Conservation (phyloP, 225 moss, liverwort and hornwort species). For the Asterella californica region DNA sequence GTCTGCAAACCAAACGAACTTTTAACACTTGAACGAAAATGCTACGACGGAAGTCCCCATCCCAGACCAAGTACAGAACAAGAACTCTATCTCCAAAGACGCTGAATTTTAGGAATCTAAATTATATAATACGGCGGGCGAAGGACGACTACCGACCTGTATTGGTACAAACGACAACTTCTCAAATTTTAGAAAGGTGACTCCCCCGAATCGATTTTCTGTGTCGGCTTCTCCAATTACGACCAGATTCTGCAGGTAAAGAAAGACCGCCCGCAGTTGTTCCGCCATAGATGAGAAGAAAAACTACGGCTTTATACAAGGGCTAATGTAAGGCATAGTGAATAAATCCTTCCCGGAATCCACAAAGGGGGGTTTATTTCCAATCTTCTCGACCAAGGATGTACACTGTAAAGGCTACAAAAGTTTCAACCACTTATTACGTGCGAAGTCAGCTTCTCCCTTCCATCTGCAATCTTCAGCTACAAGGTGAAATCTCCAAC, state of each 20-base stretch:
- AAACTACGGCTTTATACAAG: neutral
- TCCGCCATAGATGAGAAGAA: neutral
- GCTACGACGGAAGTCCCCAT: too few relatives aligned
- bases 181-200: constrained; percentile 88
- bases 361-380: neutral
- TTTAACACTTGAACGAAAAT: neutral
- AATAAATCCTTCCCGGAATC: neutral
- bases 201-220: constrained; percentile 84
- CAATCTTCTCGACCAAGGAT: neutral
- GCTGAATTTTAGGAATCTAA: neutral
- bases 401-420: neutral
- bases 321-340: neutral
- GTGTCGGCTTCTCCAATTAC: constrained; percentile 78
- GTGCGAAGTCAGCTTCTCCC: neutral
- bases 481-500: neutral
- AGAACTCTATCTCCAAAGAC: neutral
- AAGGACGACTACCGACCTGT: constrained; percentile 47
- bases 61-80: too few relatives aligned
- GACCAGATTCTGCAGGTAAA: constrained; percentile 62
- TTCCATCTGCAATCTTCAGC: neutral
- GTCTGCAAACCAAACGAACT: constrained; percentile 41
- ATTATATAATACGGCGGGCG: too few relatives aligned
- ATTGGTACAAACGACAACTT: constrained; percentile 87
- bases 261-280: neutral
- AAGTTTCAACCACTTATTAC: neutral